phyloP scores from a whole-genome alignment of 2,329 filamentous ascomycete species.

The Knufia petricola region DNA sequence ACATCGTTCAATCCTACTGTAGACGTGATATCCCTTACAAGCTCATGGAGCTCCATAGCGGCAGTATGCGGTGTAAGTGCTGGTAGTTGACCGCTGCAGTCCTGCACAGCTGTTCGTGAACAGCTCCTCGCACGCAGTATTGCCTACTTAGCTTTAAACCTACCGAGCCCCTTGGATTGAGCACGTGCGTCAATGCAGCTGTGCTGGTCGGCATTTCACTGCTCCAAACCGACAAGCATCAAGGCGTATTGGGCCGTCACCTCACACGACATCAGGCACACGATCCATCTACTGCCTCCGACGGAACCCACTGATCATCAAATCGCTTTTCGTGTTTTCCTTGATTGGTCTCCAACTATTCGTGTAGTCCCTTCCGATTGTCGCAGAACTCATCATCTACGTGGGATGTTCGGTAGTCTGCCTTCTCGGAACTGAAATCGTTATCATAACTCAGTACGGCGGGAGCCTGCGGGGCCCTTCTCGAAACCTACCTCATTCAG shows the following conservation, averaged over 20 bases:
- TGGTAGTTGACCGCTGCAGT: background rate
- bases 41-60: background rate
- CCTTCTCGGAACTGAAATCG: background rate
- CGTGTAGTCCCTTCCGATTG: background rate
- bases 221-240: background rate
- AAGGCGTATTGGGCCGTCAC: background rate
- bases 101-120: background rate
- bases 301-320: background rate
- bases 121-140: background rate
- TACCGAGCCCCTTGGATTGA: conserved; percentile 1
- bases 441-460: background rate
- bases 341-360: conserved; percentile 1
- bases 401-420: background rate
- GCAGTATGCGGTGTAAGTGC: conserved; percentile 5
- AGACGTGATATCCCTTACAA: background rate
- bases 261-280: conserved; percentile 9
- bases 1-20: background rate
- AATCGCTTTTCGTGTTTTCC: background rate
- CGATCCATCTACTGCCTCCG: background rate
- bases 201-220: background rate
- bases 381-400: background rate
- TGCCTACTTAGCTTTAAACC: background rate
- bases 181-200: background rate
- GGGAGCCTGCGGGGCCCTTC: background rate
- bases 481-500: background rate